Evolutionary conservation across 179 eudicot species (phyloP).

Genomic region (Drosera spatulata): DNA sequence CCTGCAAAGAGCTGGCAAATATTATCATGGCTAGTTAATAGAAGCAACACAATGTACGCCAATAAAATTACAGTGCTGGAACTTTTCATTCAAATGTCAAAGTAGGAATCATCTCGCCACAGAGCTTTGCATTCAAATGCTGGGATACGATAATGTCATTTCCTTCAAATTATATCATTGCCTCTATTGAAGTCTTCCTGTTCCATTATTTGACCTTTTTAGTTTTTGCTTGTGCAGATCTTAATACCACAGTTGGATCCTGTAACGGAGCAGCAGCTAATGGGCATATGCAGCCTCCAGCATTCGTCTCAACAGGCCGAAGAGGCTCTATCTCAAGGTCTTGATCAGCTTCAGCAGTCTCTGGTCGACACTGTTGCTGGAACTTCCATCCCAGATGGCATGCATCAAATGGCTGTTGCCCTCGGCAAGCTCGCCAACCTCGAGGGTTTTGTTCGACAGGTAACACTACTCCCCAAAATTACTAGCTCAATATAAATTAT

Average conservation of each 20-base stretch:
- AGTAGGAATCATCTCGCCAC: too few relatives aligned
- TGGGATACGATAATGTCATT: too few relatives aligned
- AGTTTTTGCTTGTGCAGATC: slow-evolving; percentile 2
- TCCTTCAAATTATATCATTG: too few relatives aligned
- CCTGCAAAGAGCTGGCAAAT: too few relatives aligned
- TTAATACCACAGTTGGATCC: slow-evolving; percentile 67
- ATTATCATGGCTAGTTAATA: too few relatives aligned
- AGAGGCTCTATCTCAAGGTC: slow-evolving; percentile 81
- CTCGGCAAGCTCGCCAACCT: slow-evolving; percentile 87
- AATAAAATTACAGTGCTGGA: too few relatives aligned
- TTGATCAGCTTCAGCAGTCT: slow-evolving; percentile 85
- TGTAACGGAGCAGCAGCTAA: slow-evolving; percentile 79
- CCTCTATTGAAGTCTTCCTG: too few relatives aligned
- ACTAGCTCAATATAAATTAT: neutral
- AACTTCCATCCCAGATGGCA: slow-evolving; percentile 37
- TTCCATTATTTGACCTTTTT: too few relatives aligned
- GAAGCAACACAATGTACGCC: too few relatives aligned
- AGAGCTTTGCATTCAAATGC: too few relatives aligned
- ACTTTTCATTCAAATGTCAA: too few relatives aligned
- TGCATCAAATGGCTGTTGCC: slow-evolving; percentile 34
- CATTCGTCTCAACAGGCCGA: slow-evolving; percentile 92
- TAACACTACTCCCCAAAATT: slow-evolving; percentile 3
- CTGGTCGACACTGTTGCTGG: slow-evolving; percentile 60
- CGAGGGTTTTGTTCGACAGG: slow-evolving; percentile 95
- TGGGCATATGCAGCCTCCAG: slow-evolving; percentile 83